Conservation (phyloP, 805 yeast genomes). For the Candida ipomoeae region DNA sequence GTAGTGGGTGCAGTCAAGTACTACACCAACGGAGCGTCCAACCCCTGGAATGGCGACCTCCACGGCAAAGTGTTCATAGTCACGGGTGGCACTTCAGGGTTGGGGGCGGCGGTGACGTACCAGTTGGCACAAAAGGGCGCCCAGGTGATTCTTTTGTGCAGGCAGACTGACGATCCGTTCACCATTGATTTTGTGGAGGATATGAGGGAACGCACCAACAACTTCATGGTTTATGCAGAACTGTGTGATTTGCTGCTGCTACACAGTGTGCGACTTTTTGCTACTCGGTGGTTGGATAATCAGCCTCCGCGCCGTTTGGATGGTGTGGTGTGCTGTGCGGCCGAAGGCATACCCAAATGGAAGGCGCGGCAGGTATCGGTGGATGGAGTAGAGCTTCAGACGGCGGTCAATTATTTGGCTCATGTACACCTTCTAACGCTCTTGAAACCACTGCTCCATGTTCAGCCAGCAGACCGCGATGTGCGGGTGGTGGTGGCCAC, state of each 20-base stretch:
- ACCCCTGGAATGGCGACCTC: constrained; percentile 89
- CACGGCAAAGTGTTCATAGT: constrained; percentile 83
- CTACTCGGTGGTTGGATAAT: constrained; percentile 91
- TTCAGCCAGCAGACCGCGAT: constrained; percentile 93
- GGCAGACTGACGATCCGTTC: constrained; percentile 67
- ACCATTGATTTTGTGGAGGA: constrained; percentile 74
- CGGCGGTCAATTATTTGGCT: constrained; percentile 76
- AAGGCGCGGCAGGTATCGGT: constrained; percentile 56
- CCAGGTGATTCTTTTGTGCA: constrained; percentile 69
- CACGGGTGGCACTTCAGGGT: constrained; percentile 93
- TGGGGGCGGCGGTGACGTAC: constrained; percentile 72
- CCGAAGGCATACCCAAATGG: constrained; percentile 71
- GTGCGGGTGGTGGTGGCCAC: constrained; percentile 77
- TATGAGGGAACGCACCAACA: constrained; percentile 63
- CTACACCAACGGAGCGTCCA: constrained; percentile 73
- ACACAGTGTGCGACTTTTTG: constrained; percentile 78
- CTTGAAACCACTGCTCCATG: constrained; percentile 75
- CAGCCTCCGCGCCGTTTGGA: constrained; percentile 88
- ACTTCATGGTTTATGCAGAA: constrained; percentile 84
- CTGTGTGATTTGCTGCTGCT: constrained; percentile 75
- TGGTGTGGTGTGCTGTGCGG: constrained; percentile 85
- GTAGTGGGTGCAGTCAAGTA: constrained; percentile 49
- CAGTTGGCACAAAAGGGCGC: constrained; percentile 84
- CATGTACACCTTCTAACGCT: constrained; percentile 79
- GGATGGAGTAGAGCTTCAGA: constrained; percentile 86